These are phyloP conservation scores for Heliocybe sulcata DNA, from an alignment of 1,284 basidiomycete species.

Conservation along the genomic window DNA sequence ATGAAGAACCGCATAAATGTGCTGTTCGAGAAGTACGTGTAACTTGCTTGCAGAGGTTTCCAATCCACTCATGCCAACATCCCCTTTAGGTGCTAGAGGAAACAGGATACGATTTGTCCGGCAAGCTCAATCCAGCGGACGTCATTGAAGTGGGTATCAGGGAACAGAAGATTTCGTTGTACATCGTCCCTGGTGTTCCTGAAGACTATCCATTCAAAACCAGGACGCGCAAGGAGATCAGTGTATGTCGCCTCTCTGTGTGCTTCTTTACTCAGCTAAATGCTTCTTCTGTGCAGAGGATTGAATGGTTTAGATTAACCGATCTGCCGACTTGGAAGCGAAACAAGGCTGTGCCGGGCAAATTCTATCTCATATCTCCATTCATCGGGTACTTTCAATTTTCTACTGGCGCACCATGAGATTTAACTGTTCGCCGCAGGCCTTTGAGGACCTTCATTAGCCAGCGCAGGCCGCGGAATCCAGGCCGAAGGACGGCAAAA, in stretches of 20 bases:
- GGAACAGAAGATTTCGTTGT: conserved; percentile 88
- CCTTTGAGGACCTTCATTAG: conserved; percentile 56
- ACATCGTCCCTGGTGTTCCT: conserved; percentile 86
- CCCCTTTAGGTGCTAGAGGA: conserved; percentile 79
- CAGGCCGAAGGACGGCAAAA: conserved; percentile 21
- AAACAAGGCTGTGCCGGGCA: conserved; percentile 65
- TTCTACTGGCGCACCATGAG: conserved; percentile 6
- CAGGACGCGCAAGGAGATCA: conserved; percentile 96
- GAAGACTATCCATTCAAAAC: conserved; percentile 91
- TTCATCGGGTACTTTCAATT: conserved; percentile 74
- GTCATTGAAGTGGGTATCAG: conserved; percentile 86
- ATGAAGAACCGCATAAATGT: conserved; percentile 78
- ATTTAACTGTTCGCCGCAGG: conserved; percentile 26
- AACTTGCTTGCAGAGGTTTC: conserved; percentile 5
- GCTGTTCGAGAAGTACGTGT: conserved; percentile 81
- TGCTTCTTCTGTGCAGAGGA: conserved; percentile 54
- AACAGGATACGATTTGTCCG: conserved; percentile 84
- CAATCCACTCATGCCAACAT: neutral
- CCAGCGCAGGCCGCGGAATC: conserved; percentile 19
- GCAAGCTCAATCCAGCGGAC: conserved; percentile 60
- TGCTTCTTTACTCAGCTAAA: conserved; percentile 2
- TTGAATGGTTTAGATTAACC: conserved; percentile 90
- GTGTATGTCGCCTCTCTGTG: conserved; percentile 49
- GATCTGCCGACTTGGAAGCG: conserved; percentile 94
- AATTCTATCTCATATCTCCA: conserved; percentile 94